Percentiles rank a stretch among this genome's conserved stretches.
Conservation (phyloP, 2,329 filamentous ascomycete species). For the Septoria petroselini region DNA sequence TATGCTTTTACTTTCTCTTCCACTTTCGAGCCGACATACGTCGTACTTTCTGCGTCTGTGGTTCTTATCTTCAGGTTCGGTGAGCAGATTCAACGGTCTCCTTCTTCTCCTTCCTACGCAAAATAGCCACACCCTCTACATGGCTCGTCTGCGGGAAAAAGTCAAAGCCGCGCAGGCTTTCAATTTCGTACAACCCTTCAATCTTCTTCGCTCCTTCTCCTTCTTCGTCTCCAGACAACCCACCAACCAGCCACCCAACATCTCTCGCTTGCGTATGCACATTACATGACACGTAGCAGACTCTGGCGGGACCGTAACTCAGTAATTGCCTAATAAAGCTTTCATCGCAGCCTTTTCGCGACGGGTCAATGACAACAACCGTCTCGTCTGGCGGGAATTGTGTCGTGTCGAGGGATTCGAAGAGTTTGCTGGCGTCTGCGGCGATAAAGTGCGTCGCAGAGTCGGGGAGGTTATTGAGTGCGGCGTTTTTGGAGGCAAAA, state of each 20-base stretch:
- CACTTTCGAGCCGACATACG: too few species aligned
- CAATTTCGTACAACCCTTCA: conserved; percentile 68
- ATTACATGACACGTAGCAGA: conserved; percentile 96
- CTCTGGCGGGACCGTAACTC: conserved; percentile 68
- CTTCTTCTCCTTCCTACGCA: conserved; percentile 43
- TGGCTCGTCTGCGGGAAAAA: conserved; percentile 88
- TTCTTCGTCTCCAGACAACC: conserved; percentile 47
- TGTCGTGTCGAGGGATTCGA: conserved; percentile 59
- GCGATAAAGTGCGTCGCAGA: conserved; percentile 79
- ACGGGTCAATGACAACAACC: conserved; percentile 93
- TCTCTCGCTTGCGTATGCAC: conserved; percentile 96
- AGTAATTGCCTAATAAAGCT: conserved; percentile 80
- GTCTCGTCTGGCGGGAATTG: conserved; percentile 75
- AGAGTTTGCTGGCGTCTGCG: conserved; percentile 80
- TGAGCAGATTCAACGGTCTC: background rate
- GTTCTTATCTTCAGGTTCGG: too few species aligned
- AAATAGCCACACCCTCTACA: conserved; percentile 62
- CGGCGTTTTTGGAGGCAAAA: conserved; percentile 75
- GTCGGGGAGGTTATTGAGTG: conserved; percentile 65
- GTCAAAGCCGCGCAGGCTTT: conserved; percentile 88
- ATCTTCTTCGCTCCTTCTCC: conserved; percentile 31
- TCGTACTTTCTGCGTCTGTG: too few species aligned
- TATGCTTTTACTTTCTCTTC: too few species aligned
- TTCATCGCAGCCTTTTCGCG: conserved; percentile 87
- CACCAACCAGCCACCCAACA: conserved; percentile 80